Evolutionary conservation across 306 rosid species (phyloP).

Genomic region (Chamaecrista fasciculata): DNA sequence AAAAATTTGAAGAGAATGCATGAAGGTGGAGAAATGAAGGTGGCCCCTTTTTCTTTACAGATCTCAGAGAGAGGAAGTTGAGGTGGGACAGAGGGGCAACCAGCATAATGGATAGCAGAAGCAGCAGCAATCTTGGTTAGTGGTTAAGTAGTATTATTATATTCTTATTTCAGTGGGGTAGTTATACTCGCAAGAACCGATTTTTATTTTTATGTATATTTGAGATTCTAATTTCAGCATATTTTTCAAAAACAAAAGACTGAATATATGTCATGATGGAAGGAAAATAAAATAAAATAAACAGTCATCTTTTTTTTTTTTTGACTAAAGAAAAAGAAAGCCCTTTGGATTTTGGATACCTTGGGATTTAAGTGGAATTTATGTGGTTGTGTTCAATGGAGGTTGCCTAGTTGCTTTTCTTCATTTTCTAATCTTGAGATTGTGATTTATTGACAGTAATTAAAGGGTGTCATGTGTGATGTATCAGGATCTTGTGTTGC

Average conservation of each 20-base stretch:
- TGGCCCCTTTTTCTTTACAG: conserved; percentile 34
- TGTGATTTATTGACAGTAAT: conserved; percentile 29
- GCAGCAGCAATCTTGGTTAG: conserved; percentile 18
- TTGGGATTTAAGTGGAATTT: conserved; percentile 36
- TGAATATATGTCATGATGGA: too few species aligned
- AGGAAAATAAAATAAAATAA: too few species aligned
- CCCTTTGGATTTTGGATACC: conserved; percentile 32
- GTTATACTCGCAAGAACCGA: neutral
- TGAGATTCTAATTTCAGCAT: too few species aligned
- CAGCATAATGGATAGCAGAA: too few species aligned
- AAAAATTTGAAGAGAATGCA: conserved; percentile 27
- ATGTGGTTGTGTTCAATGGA: conserved; percentile 35
- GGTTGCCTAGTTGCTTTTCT: conserved; percentile 48
- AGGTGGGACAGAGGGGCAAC: conserved; percentile 39
- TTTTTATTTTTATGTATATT: too few species aligned
- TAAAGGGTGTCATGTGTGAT: too few species aligned
- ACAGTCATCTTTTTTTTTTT: too few species aligned
- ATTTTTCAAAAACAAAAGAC: too few species aligned
- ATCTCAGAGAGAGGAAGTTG: conserved; percentile 44
- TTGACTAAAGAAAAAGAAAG: too few species aligned
- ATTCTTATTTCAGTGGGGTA: conserved; percentile 25
- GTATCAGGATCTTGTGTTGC: conserved; percentile 32
- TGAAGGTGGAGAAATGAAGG: conserved; percentile 41
- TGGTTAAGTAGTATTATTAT: neutral
- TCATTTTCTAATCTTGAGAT: conserved; percentile 24